Evolutionary conservation across 345 rosid genomes (phyloP).

Genomic region (Euclidium syriacum): DNA sequence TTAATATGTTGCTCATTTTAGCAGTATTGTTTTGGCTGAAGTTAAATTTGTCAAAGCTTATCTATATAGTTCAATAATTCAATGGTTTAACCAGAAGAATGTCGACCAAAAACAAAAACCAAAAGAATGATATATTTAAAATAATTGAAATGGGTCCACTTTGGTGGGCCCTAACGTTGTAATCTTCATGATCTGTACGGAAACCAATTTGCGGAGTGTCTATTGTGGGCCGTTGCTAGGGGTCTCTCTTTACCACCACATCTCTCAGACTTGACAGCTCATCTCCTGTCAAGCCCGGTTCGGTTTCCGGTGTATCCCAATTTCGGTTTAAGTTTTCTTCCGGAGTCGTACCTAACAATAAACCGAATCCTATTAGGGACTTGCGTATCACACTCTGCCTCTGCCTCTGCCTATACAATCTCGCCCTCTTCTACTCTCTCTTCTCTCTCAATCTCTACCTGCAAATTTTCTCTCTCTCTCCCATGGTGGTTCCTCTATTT

Average conservation of each 20-base stretch:
- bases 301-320: not conserved
- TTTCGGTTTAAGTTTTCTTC: not conserved
- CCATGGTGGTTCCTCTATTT: slow-evolving; percentile 34
- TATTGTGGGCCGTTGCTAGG: slow-evolving; percentile 15
- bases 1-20: no score
- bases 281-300: slow-evolving; percentile 3
- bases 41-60: no score
- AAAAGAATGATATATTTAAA: not conserved
- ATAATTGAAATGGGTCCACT: slow-evolving; percentile 3
- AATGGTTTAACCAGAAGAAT: not conserved
- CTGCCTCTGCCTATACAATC: slow-evolving; percentile 16
- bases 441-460: slow-evolving; percentile 10
- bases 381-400: slow-evolving; percentile 16
- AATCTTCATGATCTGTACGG: slow-evolving; percentile 20
- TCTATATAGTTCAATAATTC: no score
- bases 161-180: not conserved
- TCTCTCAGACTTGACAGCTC: slow-evolving; percentile 10
- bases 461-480: slow-evolving; percentile 21
- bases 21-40: no score
- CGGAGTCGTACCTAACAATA: slow-evolving; percentile 7
- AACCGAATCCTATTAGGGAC: slow-evolving; percentile 23
- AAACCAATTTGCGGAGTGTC: slow-evolving; percentile 9
- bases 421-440: not conserved
- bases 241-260: not conserved
- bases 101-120: not conserved